Evolutionary conservation across 2,329 filamentous ascomycete genomes (phyloP).

Genomic region (Pyricularia grisea): DNA sequence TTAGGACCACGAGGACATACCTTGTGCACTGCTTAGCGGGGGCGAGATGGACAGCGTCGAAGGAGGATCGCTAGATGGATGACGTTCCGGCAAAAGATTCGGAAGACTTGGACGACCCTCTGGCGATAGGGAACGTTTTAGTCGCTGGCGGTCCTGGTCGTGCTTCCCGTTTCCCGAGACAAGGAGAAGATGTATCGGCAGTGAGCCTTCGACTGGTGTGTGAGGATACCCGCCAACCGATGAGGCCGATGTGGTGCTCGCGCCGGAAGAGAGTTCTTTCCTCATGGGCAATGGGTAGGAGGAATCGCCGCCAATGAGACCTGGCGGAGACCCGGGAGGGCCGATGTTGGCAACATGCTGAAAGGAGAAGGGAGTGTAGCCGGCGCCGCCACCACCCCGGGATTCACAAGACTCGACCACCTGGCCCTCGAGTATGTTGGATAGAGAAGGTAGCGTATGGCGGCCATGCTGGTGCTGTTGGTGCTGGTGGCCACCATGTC

Average conservation of each 20-base stretch:
- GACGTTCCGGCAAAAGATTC: neutral
- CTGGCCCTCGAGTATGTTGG: conserved; percentile 4
- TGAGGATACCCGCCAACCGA: conserved; percentile 28
- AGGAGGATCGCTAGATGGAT: neutral
- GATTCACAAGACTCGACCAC: neutral
- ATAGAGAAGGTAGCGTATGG: conserved; percentile 1
- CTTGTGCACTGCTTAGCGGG: neutral
- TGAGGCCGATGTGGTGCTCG: conserved; percentile 30
- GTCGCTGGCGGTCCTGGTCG: neutral
- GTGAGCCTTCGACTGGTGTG: conserved; percentile 37
- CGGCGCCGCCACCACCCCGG: neutral
- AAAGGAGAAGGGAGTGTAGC: conserved; percentile 7
- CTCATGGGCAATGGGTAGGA: conserved; percentile 28
- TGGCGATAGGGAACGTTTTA: conserved; percentile 10
- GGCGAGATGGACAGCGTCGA: neutral
- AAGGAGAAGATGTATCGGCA: conserved; percentile 46
- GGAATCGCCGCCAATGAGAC: conserved; percentile 17
- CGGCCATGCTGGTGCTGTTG: conserved; percentile 1
- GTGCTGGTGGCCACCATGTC: conserved; percentile 11
- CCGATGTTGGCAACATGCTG: conserved; percentile 6
- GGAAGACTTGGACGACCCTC: conserved; percentile 6
- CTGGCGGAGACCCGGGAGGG: conserved; percentile 18
- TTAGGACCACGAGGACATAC: neutral
- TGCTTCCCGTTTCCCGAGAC: neutral
- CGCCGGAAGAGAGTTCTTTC: conserved; percentile 35